Evolutionary conservation across 2,329 filamentous ascomycete genomes (phyloP).

Genomic region (Aspergillus phoenicis): DNA sequence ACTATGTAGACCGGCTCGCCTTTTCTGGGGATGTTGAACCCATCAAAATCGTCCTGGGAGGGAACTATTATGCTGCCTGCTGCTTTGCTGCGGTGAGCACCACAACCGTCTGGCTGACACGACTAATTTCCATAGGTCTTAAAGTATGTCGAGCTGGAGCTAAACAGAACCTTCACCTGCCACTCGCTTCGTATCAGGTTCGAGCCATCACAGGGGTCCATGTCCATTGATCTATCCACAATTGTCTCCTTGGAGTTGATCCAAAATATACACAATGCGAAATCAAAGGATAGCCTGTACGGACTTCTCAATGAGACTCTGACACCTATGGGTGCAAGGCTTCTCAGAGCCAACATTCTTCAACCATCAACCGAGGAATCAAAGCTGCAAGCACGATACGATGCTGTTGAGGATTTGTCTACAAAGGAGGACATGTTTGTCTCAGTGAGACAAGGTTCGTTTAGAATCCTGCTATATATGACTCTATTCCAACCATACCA

Average conservation of each 20-base stretch:
- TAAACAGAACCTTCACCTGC: constrained; percentile 69
- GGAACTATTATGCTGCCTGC: constrained; percentile 84
- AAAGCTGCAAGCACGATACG: constrained; percentile 72
- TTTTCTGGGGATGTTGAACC: constrained; percentile 78
- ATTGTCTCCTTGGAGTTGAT: constrained; percentile 86
- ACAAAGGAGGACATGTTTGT: constrained; percentile 84
- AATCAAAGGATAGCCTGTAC: constrained; percentile 80
- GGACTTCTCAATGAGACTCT: constrained; percentile 81
- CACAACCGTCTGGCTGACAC: background rate
- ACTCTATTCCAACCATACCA: constrained; percentile 10
- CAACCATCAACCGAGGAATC: constrained; percentile 77
- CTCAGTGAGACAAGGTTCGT: constrained; percentile 67
- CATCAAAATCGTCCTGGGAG: constrained; percentile 74
- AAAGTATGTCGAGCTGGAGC: constrained; percentile 74
- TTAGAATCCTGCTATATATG: background rate
- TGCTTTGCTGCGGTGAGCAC: constrained; percentile 77
- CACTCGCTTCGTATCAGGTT: constrained; percentile 85
- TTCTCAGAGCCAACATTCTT: constrained; percentile 81
- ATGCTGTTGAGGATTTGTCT: constrained; percentile 80
- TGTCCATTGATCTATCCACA: constrained; percentile 93
- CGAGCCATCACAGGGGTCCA: constrained; percentile 83
- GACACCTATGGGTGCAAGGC: constrained; percentile 84
- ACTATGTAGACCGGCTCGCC: constrained; percentile 77
- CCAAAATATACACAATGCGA: constrained; percentile 76
- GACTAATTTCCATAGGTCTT: constrained; percentile 61